Conservation (phyloP, 2,329 filamentous ascomycete species). For the Paramyrothecium sp. region DNA sequence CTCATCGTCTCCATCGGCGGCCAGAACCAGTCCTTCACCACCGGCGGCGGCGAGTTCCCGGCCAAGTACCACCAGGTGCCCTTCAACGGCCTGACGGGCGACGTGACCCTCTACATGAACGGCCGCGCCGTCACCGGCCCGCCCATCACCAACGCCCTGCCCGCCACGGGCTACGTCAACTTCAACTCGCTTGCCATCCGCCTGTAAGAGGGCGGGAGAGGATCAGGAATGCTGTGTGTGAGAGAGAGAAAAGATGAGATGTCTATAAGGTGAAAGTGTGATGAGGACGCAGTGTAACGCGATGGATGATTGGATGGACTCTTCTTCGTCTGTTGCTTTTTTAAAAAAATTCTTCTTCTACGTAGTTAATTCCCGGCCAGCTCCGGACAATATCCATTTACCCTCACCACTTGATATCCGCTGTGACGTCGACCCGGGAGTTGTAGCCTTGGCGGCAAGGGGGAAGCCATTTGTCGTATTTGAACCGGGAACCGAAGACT, state of each 20-base stretch:
- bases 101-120: conserved; percentile 16
- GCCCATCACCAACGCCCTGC: conserved; percentile 13
- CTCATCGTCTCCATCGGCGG: conserved; percentile 29
- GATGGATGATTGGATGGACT: too few relatives aligned
- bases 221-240: too few relatives aligned
- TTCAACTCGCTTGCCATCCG: conserved; percentile 18
- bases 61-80: conserved; percentile 19
- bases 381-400: not conserved
- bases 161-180: conserved; percentile 17
- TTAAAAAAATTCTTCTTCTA: too few relatives aligned
- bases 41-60: conserved; percentile 10
- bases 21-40: conserved; percentile 9
- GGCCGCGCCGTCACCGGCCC: conserved; percentile 10
- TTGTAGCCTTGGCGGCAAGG: too few relatives aligned
- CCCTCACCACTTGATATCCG: not conserved
- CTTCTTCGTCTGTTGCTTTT: too few relatives aligned
- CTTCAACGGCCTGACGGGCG: conserved; percentile 11
- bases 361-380: too few relatives aligned
- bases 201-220: conserved; percentile 4
- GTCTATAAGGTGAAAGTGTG: too few relatives aligned
- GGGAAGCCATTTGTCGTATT: too few relatives aligned
- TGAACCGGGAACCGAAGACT: too few relatives aligned
- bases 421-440: too few relatives aligned
- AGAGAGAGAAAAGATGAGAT: too few relatives aligned
- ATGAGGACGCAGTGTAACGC: too few relatives aligned